Conservation (phyloP, 1,284 basidiomycete genomes). For the Neolentinus lepideus region DNA sequence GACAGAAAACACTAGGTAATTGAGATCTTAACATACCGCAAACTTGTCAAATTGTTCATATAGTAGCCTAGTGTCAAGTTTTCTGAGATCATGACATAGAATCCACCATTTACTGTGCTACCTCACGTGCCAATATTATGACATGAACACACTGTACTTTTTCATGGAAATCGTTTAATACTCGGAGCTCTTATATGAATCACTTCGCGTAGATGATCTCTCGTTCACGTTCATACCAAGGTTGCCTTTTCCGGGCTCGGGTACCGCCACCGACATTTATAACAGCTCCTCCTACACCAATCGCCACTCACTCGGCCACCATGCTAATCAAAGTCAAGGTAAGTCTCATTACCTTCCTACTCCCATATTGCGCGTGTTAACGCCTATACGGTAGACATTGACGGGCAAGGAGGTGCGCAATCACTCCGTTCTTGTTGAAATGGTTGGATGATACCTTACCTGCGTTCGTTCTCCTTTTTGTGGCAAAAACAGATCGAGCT, state of each 20-base stretch:
- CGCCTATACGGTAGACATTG: conserved; percentile 55
- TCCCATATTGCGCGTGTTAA: conserved; percentile 1
- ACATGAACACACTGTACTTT: too few relatives aligned
- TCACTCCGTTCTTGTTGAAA: not conserved
- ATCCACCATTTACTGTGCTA: too few relatives aligned
- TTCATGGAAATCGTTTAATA: too few relatives aligned
- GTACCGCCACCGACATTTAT: not conserved
- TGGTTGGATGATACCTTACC: too few relatives aligned
- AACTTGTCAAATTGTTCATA: too few relatives aligned
- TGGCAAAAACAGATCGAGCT: conserved; percentile 92
- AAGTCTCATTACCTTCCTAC: conserved; percentile 13
- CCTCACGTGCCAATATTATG: too few relatives aligned
- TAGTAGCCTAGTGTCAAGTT: too few relatives aligned
- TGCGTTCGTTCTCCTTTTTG: not conserved
- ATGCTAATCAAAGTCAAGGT: conserved; percentile 87
- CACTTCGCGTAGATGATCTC: not conserved
- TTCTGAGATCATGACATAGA: too few relatives aligned
- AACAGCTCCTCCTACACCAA: not conserved
- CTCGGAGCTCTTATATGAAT: too few relatives aligned
- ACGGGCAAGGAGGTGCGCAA: conserved; percentile 82
- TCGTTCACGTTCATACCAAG: not conserved
- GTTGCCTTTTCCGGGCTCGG: not conserved
- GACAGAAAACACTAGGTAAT: too few relatives aligned
- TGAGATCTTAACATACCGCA: too few relatives aligned
- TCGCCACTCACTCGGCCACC: conserved; percentile 11